Percentiles rank a stretch among this genome's conserved stretches.
phyloP scores from a whole-genome alignment of 2,329 filamentous ascomycete species.

The Decorospora gaudefroyi region DNA sequence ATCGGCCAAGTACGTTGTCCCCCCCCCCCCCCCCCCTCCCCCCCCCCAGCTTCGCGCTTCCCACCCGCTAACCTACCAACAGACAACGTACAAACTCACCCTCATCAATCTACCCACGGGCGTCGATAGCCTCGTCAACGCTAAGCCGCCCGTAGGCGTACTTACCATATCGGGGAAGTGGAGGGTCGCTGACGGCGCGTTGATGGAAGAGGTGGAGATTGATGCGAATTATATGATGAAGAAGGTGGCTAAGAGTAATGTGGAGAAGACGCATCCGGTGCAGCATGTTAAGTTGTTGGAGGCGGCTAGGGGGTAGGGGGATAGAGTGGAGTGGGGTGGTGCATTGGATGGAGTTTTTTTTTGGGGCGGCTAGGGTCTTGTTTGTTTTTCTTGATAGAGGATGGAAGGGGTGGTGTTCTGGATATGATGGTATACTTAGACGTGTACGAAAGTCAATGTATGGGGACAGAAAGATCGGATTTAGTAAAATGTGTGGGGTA shows the following conservation, averaged over 20 bases:
- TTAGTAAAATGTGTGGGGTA: no score
- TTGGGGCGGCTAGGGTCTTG: neutral
- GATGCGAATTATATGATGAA: conserved; percentile 52
- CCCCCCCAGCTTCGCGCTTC: neutral
- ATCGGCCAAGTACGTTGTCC: conserved; percentile 40
- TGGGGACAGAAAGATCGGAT: no score
- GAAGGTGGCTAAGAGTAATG: conserved; percentile 49
- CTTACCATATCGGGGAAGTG: conserved; percentile 48
- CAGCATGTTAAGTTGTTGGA: conserved; percentile 46
- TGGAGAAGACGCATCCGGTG: conserved; percentile 49
- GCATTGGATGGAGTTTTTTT: conserved; percentile 1
- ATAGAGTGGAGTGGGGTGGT: neutral
- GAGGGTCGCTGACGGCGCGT: conserved; percentile 39
- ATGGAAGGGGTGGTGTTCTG: no score
- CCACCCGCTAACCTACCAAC: conserved; percentile 4
- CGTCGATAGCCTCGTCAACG: conserved; percentile 47
- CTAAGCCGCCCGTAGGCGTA: conserved; percentile 47
- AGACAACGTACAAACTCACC: conserved; percentile 51
- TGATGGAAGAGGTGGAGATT: conserved; percentile 49
- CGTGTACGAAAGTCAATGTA: no score
- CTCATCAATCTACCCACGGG: conserved; percentile 45
- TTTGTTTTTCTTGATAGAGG: no score
- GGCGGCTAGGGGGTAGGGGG: conserved; percentile 31
- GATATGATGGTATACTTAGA: no score
- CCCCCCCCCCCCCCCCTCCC: neutral